Conservation (phyloP, 2,329 filamentous ascomycete genomes). For the Fusarium xylarioides region DNA sequence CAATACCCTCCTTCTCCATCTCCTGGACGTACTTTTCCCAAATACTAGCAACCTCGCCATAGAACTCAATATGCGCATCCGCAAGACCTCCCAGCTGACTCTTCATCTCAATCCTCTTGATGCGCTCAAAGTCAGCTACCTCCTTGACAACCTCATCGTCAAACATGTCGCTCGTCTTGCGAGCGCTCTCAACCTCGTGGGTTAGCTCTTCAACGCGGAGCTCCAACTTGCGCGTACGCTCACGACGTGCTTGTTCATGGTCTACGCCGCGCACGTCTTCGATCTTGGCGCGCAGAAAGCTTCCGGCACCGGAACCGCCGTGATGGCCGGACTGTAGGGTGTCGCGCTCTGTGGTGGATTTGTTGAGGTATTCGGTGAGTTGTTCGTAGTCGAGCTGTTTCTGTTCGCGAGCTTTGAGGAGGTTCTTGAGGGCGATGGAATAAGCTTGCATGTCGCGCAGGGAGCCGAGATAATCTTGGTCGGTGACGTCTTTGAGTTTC, state of each 20-base stretch:
- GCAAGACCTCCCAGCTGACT: slow-evolving; percentile 84
- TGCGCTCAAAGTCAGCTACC: slow-evolving; percentile 92
- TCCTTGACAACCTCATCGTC: slow-evolving; percentile 96
- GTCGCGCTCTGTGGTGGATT: slow-evolving; percentile 88
- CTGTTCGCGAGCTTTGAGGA: slow-evolving; percentile 93
- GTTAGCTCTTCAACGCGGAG: slow-evolving; percentile 92
- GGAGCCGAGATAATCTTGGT: slow-evolving; percentile 93
- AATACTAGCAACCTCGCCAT: slow-evolving; percentile 77
- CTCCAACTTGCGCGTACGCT: slow-evolving; percentile 89
- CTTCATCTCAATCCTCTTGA: slow-evolving; percentile 94
- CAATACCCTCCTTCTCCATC: slow-evolving; percentile 74
- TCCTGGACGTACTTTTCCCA: slow-evolving; percentile 93
- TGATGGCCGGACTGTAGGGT: slow-evolving; percentile 71
- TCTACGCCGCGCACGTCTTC: slow-evolving; percentile 97
- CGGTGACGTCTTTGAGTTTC: slow-evolving; percentile 86
- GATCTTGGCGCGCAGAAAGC: slow-evolving; percentile 91
- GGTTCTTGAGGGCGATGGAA: slow-evolving; percentile 82
- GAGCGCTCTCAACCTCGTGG: slow-evolving; percentile 85
- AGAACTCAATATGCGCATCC: slow-evolving; percentile 87
- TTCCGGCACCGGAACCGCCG: slow-evolving; percentile 74
- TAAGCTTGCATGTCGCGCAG: slow-evolving; percentile 97
- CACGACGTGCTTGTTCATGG: slow-evolving; percentile 88
- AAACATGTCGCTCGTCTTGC: slow-evolving; percentile 88
- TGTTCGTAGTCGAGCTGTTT: slow-evolving; percentile 98
- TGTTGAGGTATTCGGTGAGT: slow-evolving; percentile 93